Evolutionary conservation across 495 filamentous ascomycete species (phyloP), one percentile per base, ranked within the genome.

Genomic region (Astrocystis sublimbata): DNA sequence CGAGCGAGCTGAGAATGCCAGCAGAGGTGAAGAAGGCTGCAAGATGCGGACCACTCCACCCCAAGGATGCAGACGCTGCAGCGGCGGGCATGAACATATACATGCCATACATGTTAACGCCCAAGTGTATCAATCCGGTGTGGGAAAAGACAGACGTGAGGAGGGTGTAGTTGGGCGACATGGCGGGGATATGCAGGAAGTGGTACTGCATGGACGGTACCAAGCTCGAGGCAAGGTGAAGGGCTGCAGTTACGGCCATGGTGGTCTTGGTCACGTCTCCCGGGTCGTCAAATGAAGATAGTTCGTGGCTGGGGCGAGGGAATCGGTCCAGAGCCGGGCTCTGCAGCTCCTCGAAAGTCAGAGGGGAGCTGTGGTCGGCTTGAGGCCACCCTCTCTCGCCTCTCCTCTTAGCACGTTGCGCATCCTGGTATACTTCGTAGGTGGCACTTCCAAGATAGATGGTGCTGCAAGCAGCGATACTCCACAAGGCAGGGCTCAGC

Each of bases 1-100:
- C 69, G 3, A 74, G 58, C 2, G 59, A 43, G 41, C 68, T 64
- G 19, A 74, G 23, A 24, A 72, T 63, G 21, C 64, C 69, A 17
- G 67, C 46, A 0, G 71, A 72, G 41, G 71, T 55, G 58, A 65
- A 74, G 61, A 74, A 74, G 8, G 71, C 71, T 0, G 65, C 61
- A 24, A 74, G 64, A 60, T 74, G 71, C 28, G 60, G 46, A 15
- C 63, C 63, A 45, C 68, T 70, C 17, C 58, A 60, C 7, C 55
- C 43, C 23, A 74, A 68, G 15, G 60, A 28, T n/a, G 2, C 51
- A 41, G 65, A 61, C 17, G 8, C 15, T 19, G 67, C 50, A 28
- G 69, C 62, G 1, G 28, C 4, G n/a, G 65, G 62, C 7, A 56
- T 55, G 43, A 72, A 31, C 24, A 57, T 51, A 30, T 61, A 23